A percentile compares a stretch with the other conserved stretches of the same genome.
Evolutionary conservation across 352 stramenopile genomes (phyloP).

Genomic region (Phytopythium helicoides): DNA sequence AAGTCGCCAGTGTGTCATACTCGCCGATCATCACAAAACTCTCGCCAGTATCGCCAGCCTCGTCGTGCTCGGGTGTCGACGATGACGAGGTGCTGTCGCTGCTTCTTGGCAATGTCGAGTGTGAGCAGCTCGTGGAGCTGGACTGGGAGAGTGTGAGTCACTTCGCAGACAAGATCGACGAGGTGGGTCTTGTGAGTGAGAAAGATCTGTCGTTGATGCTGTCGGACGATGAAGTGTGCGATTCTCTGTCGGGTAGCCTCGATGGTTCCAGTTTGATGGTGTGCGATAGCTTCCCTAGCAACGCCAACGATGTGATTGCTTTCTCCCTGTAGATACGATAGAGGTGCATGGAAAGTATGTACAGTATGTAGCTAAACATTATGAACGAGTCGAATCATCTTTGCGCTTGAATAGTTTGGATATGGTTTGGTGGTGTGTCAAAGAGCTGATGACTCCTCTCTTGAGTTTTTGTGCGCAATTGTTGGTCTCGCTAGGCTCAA

Average conservation of each 20-base stretch:
- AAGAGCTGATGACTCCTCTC: too few species aligned
- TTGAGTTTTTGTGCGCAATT: too few species aligned
- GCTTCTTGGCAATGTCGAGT: not conserved
- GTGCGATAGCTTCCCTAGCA: not conserved
- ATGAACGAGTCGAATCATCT: too few species aligned
- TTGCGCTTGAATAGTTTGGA: too few species aligned
- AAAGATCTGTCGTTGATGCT: conserved; percentile 5
- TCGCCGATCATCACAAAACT: too few species aligned
- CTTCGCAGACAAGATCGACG: not conserved
- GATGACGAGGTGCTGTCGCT: not conserved
- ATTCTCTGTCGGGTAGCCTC: not conserved
- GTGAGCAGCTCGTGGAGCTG: not conserved
- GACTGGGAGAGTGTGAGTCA: not conserved
- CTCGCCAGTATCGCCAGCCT: too few species aligned
- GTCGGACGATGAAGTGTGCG: not conserved
- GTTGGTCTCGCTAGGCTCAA: too few species aligned
- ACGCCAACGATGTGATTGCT: not conserved
- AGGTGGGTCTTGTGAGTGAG: not conserved
- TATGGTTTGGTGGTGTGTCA: too few species aligned
- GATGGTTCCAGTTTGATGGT: not conserved
- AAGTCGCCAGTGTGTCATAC: too few species aligned
- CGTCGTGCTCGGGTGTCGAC: not conserved
- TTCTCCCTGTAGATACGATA: too few species aligned
- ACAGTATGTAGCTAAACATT: too few species aligned
- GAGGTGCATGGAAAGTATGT: too few species aligned